Evolutionary conservation across 2,329 filamentous ascomycete species (phyloP).

Genomic region (Xylaria sp.): DNA sequence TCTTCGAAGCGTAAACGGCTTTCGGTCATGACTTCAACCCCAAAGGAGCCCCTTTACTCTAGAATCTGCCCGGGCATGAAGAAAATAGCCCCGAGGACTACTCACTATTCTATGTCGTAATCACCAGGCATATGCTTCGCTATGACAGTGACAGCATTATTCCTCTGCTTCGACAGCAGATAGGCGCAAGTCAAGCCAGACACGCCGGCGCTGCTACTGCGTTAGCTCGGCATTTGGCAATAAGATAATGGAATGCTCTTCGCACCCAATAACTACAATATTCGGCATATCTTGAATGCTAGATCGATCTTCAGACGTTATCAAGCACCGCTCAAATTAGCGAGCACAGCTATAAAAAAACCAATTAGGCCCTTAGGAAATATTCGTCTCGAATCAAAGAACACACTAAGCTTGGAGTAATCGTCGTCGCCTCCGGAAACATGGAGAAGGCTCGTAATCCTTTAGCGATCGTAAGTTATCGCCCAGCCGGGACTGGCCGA

Average conservation of each 20-base stretch:
- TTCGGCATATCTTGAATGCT: conserved; percentile 43
- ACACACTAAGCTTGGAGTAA: not conserved
- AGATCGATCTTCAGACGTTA: not conserved
- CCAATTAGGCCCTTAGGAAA: not conserved
- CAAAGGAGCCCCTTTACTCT: too few species aligned
- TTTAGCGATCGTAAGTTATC: conserved; percentile 14
- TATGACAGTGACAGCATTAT: conserved; percentile 71
- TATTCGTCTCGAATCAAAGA: not conserved
- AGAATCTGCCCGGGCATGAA: too few species aligned
- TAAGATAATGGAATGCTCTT: not conserved
- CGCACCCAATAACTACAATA: conserved; percentile 50
- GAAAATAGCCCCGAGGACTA: too few species aligned
- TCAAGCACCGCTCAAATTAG: not conserved
- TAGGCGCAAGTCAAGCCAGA: conserved; percentile 51
- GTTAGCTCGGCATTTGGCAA: conserved; percentile 11
- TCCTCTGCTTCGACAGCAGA: conserved; percentile 49
- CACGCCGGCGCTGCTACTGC: conserved; percentile 47
- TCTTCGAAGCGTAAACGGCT: too few species aligned
- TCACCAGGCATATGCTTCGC: conserved; percentile 68
- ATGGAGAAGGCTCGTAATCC: not conserved
- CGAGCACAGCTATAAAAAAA: not conserved
- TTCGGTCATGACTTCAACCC: too few species aligned
- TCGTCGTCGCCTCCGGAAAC: not conserved
- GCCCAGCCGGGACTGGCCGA: conserved; percentile 26
- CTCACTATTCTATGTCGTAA: conserved; percentile 83